Percentiles rank a stretch among this genome's conserved stretches.
These are phyloP conservation scores for Geranium incanum DNA, from an alignment of 441 rosid genomes.

Conservation along the genomic window DNA sequence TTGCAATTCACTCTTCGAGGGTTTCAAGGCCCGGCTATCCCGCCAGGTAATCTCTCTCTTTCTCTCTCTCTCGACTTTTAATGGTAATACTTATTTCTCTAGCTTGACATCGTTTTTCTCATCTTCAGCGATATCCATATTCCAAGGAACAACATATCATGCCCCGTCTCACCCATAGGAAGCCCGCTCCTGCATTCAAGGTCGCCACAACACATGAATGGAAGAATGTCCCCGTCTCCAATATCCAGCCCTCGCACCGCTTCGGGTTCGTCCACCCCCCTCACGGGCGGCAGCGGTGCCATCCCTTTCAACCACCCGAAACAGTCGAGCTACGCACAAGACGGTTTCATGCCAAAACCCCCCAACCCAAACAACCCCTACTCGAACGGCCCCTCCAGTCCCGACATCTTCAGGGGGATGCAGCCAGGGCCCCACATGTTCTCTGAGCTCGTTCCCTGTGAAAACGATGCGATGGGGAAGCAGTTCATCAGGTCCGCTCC, in stretches of 20 bases:
- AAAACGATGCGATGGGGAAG: constrained; percentile 40
- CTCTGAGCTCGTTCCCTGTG: constrained; percentile 34
- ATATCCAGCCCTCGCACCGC: constrained; percentile 60
- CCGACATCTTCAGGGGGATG: constrained; percentile 45
- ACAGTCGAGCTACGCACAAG: constrained; percentile 46
- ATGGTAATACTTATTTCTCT: background rate
- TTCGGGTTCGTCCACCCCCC: constrained; percentile 66
- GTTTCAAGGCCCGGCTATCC: constrained; percentile 32
- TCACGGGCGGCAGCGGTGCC: constrained; percentile 58
- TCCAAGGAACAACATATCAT: constrained; percentile 54
- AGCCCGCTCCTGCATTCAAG: constrained; percentile 60
- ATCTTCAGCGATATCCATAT: constrained; percentile 45
- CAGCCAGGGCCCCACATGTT: constrained; percentile 41
- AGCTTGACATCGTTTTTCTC: constrained; percentile 21
- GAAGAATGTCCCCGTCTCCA: constrained; percentile 68
- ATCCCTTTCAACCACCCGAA: constrained; percentile 48
- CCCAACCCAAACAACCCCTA: constrained; percentile 30
- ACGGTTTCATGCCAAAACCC: constrained; percentile 41
- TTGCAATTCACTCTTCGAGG: constrained; percentile 55
- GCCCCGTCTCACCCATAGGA: constrained; percentile 67
- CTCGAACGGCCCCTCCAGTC: constrained; percentile 32
- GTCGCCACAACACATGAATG: constrained; percentile 51
- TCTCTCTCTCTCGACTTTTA: constrained; percentile 9
- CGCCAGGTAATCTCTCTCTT: constrained; percentile 35
- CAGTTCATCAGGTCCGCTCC: constrained; percentile 32